phyloP scores from a whole-genome alignment of 1,284 basidiomycete species.

The Ustilago shanxiensis region DNA sequence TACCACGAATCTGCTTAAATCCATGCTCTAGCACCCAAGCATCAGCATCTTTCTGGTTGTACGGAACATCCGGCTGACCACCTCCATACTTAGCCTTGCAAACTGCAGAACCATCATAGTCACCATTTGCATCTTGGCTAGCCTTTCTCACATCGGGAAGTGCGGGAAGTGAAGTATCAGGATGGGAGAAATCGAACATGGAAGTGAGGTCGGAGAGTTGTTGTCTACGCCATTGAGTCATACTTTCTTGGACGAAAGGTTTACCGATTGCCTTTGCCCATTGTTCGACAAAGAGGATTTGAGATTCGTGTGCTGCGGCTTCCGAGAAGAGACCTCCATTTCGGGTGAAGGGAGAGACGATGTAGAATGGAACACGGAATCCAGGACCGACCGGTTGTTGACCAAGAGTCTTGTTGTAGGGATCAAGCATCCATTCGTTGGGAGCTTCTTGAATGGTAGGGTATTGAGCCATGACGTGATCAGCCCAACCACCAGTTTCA shows the following conservation, averaged over 20 bases:
- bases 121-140: constrained; percentile 30
- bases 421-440: constrained; percentile 60
- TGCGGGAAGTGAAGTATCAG: constrained; percentile 28
- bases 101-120: constrained; percentile 40
- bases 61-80: constrained; percentile 7
- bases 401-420: constrained; percentile 47
- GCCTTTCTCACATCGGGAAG: constrained; percentile 30
- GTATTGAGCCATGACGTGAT: constrained; percentile 52
- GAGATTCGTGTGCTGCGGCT: constrained; percentile 56
- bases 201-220: constrained; percentile 59
- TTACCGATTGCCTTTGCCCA: constrained; percentile 61
- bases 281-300: constrained; percentile 62
- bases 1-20: constrained; percentile 56
- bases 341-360: constrained; percentile 61
- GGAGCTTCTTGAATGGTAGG: constrained; percentile 27
- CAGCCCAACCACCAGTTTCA: constrained; percentile 63
- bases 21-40: constrained; percentile 43
- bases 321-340: constrained; percentile 63
- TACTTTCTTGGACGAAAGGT: constrained; percentile 44
- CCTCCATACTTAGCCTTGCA: constrained; percentile 63
- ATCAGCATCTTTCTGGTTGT: constrained; percentile 1
- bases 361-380: constrained; percentile 63
- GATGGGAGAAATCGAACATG: constrained; percentile 59
- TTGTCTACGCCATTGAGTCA: constrained; percentile 57
- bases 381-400: constrained; percentile 57